A percentile compares a stretch with the other conserved stretches of the same genome.
These are phyloP conservation scores for Desmodesmus armatus DNA, from an alignment of 139 green algal genomes.

Conservation along the genomic window DNA sequence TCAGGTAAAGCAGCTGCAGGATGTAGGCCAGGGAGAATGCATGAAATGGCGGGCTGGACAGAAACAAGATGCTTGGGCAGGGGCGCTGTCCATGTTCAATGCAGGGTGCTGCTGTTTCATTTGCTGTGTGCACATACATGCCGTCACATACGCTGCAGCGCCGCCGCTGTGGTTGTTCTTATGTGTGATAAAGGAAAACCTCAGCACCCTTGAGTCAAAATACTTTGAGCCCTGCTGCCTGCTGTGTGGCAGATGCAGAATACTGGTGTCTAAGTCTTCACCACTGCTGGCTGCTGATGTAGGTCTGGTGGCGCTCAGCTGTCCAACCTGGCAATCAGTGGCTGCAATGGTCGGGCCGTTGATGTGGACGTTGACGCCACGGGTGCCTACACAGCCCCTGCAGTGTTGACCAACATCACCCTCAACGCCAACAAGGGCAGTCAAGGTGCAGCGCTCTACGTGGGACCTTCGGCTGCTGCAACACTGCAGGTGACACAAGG, in stretches of 20 bases:
- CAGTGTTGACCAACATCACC: slow-evolving; percentile 18
- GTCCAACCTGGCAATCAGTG: neutral
- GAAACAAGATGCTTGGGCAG: too few relatives aligned
- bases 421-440: slow-evolving; percentile 25
- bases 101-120: too few relatives aligned
- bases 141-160: too few relatives aligned
- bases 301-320: slow-evolving; percentile 22
- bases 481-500: too few relatives aligned
- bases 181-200: neutral
- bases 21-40: too few relatives aligned
- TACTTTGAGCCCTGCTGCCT: neutral
- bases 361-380: slow-evolving; percentile 17
- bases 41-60: too few relatives aligned
- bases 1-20: neutral
- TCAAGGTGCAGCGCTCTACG: neutral
- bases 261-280: neutral
- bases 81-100: too few relatives aligned
- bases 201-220: neutral
- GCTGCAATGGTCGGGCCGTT: slow-evolving; percentile 31
- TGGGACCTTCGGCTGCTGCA: neutral
- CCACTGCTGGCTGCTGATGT: neutral
- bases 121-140: too few relatives aligned
- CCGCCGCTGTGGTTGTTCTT: too few relatives aligned
- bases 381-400: slow-evolving; percentile 12
- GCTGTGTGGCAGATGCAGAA: neutral